Evolutionary conservation across 2,329 filamentous ascomycete genomes (phyloP).

Genomic region (Didymella lethalis): DNA sequence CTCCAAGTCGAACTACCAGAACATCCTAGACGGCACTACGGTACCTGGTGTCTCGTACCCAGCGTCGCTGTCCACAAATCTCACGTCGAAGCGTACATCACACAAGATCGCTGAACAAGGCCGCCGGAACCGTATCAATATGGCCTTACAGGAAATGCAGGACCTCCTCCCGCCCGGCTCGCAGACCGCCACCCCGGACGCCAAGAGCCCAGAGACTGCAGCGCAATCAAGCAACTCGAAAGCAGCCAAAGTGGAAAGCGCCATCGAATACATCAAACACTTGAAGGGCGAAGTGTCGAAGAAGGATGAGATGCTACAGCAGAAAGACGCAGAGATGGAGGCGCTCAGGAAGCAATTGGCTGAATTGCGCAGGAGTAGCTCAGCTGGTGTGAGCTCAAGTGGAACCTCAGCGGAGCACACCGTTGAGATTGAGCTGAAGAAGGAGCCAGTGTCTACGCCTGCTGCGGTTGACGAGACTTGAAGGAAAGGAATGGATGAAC

Average conservation of each 20-base stretch:
- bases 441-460: conserved; percentile 12
- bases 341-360: conserved; percentile 60
- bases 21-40: conserved; percentile 91
- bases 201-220: conserved; percentile 49
- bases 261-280: conserved; percentile 92
- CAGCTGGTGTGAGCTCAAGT: conserved; percentile 15
- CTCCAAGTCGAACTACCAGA: conserved; percentile 97
- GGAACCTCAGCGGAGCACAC: not conserved
- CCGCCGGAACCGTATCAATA: conserved; percentile 92
- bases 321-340: conserved; percentile 69
- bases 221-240: conserved; percentile 70
- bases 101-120: conserved; percentile 99
- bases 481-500: not conserved
- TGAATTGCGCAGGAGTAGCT: conserved; percentile 35
- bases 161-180: conserved; percentile 72
- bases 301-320: conserved; percentile 68
- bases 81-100: conserved; percentile 95
- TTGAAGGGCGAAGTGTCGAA: conserved; percentile 76
- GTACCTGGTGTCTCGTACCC: conserved; percentile 91
- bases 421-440: conserved; percentile 9
- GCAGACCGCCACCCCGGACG: conserved; percentile 37
- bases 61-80: conserved; percentile 86
- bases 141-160: conserved; percentile 89
- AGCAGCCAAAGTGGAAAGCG: conserved; percentile 95
- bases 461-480: conserved; percentile 17